A percentile compares a stretch with the other conserved stretches of the same genome.
Evolutionary conservation across 202 grass and related monocot genomes (phyloP).

Genomic region (Panicum virgatum): DNA sequence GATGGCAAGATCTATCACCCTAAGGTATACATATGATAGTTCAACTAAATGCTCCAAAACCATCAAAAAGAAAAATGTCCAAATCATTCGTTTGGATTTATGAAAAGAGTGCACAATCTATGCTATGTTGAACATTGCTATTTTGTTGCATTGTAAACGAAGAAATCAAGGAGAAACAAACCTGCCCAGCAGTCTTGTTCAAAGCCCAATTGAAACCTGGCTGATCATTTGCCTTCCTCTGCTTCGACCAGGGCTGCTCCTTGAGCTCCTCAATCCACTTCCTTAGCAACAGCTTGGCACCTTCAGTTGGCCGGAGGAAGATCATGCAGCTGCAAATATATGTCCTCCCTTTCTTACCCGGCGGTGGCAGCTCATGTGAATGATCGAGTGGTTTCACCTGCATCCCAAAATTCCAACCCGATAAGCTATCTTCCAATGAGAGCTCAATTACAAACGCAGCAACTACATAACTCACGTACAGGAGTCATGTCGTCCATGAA

Average conservation of each 20-base stretch:
- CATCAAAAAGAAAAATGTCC: too few species aligned
- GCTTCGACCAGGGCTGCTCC: slow-evolving; percentile 87
- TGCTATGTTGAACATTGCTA: background rate
- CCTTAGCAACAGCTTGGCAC: slow-evolving; percentile 70
- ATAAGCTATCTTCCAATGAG: background rate
- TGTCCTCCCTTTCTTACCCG: slow-evolving; percentile 88
- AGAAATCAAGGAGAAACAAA: slow-evolving; percentile 39
- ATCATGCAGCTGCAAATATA: slow-evolving; percentile 99
- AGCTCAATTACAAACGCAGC: slow-evolving; percentile 6
- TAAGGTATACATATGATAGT: background rate
- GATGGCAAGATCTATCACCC: background rate
- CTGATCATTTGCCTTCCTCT: slow-evolving; percentile 84
- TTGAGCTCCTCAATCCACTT: slow-evolving; percentile 96
- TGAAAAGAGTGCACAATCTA: background rate
- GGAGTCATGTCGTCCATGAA: slow-evolving; percentile 96
- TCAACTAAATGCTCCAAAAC: slow-evolving; percentile 10
- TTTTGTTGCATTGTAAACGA: slow-evolving; percentile 5
- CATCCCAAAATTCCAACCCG: slow-evolving; percentile 16
- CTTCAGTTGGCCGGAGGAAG: slow-evolving; percentile 74
- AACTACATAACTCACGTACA: slow-evolving; percentile 37
- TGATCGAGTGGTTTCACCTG: slow-evolving; percentile 90
- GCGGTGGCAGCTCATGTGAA: slow-evolving; percentile 79
- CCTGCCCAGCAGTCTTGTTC: slow-evolving; percentile 85
- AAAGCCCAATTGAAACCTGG: slow-evolving; percentile 98
- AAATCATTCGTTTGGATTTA: too few species aligned